A percentile compares a stretch with the other conserved stretches of the same genome.
Conservation (phyloP, 768 basidiomycete genomes). For the Hebeloma cylindrosporum region DNA sequence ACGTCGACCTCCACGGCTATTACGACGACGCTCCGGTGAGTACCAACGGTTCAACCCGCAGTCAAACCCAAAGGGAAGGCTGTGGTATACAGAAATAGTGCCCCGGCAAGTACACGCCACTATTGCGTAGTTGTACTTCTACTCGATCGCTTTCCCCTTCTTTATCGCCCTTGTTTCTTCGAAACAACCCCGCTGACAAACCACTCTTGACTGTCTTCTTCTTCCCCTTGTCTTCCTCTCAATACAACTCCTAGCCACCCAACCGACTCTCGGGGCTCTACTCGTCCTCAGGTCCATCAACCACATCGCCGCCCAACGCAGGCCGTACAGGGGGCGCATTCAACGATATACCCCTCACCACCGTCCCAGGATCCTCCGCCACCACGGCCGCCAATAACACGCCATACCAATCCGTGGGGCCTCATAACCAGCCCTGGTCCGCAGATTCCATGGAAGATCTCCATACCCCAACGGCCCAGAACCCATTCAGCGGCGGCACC, state of each 20-base stretch:
- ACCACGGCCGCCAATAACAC: constrained; percentile 1
- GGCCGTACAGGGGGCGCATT: constrained; percentile 4
- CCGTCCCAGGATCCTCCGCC: constrained; percentile 8
- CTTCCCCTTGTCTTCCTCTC: neutral
- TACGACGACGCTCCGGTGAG: constrained; percentile 18
- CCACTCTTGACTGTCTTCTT: constrained; percentile 1
- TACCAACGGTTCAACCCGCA: too few relatives aligned
- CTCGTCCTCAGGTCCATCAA: constrained; percentile 4
- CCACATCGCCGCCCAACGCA: neutral
- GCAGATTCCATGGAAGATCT: constrained; percentile 23
- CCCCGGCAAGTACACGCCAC: neutral
- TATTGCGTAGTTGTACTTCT: neutral
- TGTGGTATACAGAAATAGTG: neutral
- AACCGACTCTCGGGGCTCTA: constrained; percentile 4
- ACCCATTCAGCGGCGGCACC: constrained; percentile 7
- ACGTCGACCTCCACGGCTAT: constrained; percentile 15
- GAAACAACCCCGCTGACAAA: constrained; percentile 5
- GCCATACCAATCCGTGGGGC: constrained; percentile 14
- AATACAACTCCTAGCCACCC: constrained; percentile 4
- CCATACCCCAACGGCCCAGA: constrained; percentile 10
- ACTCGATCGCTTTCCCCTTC: neutral
- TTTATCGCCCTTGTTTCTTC: neutral
- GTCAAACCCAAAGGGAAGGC: too few relatives aligned
- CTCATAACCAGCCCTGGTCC: constrained; percentile 8
- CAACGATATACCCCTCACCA: constrained; percentile 20